Evolutionary conservation across 345 rosid genomes (phyloP).

Genomic region (Syzygium aromaticum): DNA sequence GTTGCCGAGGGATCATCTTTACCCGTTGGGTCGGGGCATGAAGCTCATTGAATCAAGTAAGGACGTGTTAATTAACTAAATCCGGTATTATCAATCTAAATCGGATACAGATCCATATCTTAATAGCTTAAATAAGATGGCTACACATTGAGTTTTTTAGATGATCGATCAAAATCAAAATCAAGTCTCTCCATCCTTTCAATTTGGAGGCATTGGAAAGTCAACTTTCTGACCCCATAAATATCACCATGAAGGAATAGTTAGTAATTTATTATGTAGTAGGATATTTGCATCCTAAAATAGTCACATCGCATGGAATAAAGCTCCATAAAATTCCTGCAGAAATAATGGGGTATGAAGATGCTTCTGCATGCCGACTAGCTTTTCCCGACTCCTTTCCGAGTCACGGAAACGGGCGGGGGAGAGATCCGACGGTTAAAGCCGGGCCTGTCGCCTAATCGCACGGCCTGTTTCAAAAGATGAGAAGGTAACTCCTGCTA

Average conservation of each 20-base stretch:
- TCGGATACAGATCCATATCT: too few relatives aligned
- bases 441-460: not conserved
- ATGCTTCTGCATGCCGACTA: not conserved
- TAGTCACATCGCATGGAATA: not conserved
- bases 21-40: fast-evolving
- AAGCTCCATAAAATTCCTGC: not conserved
- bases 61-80: too few relatives aligned
- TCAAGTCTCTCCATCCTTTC: too few relatives aligned
- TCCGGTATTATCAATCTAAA: too few relatives aligned
- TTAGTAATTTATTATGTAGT: too few relatives aligned
- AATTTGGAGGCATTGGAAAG: too few relatives aligned
- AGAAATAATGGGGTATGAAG: not conserved
- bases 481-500: not conserved
- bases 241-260: not conserved
- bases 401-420: not conserved
- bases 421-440: not conserved
- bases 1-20: not conserved
- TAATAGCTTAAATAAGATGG: too few relatives aligned
- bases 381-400: not conserved
- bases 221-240: too few relatives aligned
- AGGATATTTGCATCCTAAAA: too few relatives aligned
- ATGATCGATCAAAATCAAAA: not conserved
- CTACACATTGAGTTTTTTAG: too few relatives aligned
- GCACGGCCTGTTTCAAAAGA: not conserved
- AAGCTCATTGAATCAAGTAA: not conserved